Evolutionary conservation across 1,284 basidiomycete genomes (phyloP), one percentile per base, ranked within the genome.

Genomic region (Stygiomarasmius scandens): DNA sequence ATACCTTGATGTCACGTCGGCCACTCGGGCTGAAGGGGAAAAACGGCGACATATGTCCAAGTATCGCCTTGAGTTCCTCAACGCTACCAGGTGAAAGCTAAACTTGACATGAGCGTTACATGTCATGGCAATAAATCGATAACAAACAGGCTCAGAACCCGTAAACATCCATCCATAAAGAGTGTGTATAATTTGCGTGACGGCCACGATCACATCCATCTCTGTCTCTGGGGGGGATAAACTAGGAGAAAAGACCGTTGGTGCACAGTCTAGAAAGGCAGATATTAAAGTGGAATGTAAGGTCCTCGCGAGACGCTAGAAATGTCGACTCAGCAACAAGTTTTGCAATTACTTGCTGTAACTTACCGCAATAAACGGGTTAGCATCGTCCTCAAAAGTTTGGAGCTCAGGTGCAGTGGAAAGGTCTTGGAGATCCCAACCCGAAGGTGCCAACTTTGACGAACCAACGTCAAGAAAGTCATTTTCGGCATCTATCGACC

Each of bases 231-330:
- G 71, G 2, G 83, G 80, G 25, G 69, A 76, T 22, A 73, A 72
- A 58, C 80, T 80, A 0, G 87, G 88, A 8, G 86, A 82, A 71
- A 96, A 95, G 2, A 90, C 90, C 9, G 82, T 69, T 1, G 95
- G 92, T 1, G 93, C 92, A 60, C 85, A 84, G 70, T 97, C 95
- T 22, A 97, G 81, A 70, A 94, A 93, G 0, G 90, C 89, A 5
- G 92, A 86, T 1, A 92, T 76, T 4, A 97, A 75, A 2, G 87
- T 88, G 0, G 92, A 80, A 64, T 94, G 84, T 16, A 97, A 73
- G 6, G 87, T 83, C 38, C 78, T 73, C 48, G 78, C 76, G 55
- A 82, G 63, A 66, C 75, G 75, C 78, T 82, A 55, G 29, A 55
- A 19, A 9, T 48, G 27, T 8, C 14, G 10, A 20, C 11, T 32